Evolutionary conservation across 192 early-diverging fungal species (phyloP).

Genomic region (Gryganskiella cystojenkinii): DNA sequence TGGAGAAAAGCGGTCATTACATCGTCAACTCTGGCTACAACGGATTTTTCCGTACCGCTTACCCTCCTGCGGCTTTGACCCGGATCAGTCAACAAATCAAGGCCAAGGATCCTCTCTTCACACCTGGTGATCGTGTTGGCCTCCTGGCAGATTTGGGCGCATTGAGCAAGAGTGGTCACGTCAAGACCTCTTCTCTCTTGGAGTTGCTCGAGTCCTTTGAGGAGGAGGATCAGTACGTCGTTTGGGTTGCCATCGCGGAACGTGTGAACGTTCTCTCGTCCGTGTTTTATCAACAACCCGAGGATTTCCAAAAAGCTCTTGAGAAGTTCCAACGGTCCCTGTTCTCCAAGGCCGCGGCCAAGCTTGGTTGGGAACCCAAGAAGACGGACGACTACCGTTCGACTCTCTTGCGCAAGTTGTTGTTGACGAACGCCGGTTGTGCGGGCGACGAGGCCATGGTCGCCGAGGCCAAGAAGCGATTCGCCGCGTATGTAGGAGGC

Average conservation of each 20-base stretch:
- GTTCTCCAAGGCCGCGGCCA: conserved; percentile 77
- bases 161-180: conserved; percentile 81
- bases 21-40: conserved; percentile 88
- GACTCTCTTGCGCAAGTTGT: conserved; percentile 79
- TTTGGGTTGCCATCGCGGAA: conserved; percentile 73
- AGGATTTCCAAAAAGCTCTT: conserved; percentile 70
- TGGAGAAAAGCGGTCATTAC: conserved; percentile 68
- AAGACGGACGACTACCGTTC: conserved; percentile 79
- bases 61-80: conserved; percentile 63
- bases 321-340: conserved; percentile 74
- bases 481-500: conserved; percentile 70
- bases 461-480: conserved; percentile 75
- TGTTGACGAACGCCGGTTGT: conserved; percentile 75
- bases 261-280: conserved; percentile 67
- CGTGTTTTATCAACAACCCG: conserved; percentile 76
- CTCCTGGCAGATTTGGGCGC: conserved; percentile 86
- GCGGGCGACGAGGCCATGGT: conserved; percentile 73
- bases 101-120: conserved; percentile 65
- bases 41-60: conserved; percentile 90
- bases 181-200: conserved; percentile 79
- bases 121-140: conserved; percentile 81
- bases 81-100: conserved; percentile 66
- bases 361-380: conserved; percentile 83
- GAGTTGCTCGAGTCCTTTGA: conserved; percentile 77
- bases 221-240: conserved; percentile 85